Evolutionary conservation across 129 eudicot genomes (phyloP), one percentile per base, ranked within the genome.

Genomic region (Tanacetum coccineum): DNA sequence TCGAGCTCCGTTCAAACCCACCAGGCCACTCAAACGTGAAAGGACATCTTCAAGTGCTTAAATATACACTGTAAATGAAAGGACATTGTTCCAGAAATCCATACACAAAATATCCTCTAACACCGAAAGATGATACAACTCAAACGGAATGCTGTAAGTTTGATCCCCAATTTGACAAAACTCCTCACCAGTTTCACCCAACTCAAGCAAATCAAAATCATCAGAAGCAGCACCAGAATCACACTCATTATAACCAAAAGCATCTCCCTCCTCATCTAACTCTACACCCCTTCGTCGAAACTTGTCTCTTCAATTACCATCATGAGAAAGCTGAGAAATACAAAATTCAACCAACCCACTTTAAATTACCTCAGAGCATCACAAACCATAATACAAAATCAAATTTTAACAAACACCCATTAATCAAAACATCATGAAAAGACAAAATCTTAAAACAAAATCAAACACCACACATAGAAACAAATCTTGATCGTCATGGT

Each of bases 201-300:
- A 85, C 39, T 94, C 97, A 57, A 89, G 81, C 64, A 94, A 79
- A 83, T 94, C 99, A 75, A 87, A 87, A 65, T 94, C 99, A 70
- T 94, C 99, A 0, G 99, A 94, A 12, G 96, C 99, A 0, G 96
- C 99, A 56, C 97, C 99, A 0, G 99, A 94, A 80, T 89, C 97
- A 67, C 93, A 85, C 39, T 93, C 98, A 55, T 93, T 90, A 45
- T 73, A 81, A 28, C 81, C n/a, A n/a, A n/a, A n/a, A n/a, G n/a
- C 97, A 65, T 91, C 96, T 70, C 84, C 98, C n/a, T 80, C 95
- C 14, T 69, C 87, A 21, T 70, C 83, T n/a, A 71, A 61, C 4
- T 67, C 77, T 4, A 39, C 50, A 14, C 73, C 72, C 10, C 73
- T 87, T 47, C 79, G 76, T 32, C 13, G 73, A 78, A 84, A 81